Percentiles rank a stretch among this genome's conserved stretches.
Evolutionary conservation across 2,329 filamentous ascomycete species (phyloP).

Genomic region (Macrophomina pseudophaseolina): DNA sequence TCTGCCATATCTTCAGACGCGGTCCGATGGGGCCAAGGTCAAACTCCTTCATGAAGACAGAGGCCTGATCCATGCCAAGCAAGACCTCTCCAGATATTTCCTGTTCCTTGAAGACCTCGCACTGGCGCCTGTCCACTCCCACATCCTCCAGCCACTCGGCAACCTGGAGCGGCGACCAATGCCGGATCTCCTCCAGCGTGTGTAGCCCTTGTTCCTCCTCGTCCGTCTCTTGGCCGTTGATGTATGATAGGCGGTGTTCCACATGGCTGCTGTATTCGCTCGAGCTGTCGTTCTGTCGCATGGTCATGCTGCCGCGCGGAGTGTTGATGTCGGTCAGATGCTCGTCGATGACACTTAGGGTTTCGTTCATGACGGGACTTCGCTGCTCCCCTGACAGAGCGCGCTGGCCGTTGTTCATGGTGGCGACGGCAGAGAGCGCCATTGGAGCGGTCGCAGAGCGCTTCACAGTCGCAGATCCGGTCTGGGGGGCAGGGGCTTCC

Average conservation of each 20-base stretch:
- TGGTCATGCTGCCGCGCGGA: conserved; percentile 58
- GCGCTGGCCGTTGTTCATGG: conserved; percentile 23
- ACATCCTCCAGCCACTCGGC: conserved; percentile 85
- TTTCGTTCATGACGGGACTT: conserved; percentile 89
- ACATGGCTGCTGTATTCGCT: conserved; percentile 83
- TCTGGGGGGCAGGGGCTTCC: background rate
- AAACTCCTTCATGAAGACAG: conserved; percentile 93
- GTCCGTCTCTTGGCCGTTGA: conserved; percentile 92
- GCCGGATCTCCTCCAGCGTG: conserved; percentile 73
- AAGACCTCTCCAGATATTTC: conserved; percentile 95
- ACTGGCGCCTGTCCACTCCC: conserved; percentile 87
- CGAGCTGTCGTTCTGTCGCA: conserved; percentile 69
- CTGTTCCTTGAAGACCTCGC: conserved; percentile 92
- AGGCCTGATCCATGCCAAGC: conserved; percentile 92
- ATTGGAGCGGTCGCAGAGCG: conserved; percentile 20
- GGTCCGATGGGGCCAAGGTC: conserved; percentile 90
- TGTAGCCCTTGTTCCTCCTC: conserved; percentile 82
- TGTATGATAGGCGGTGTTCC: conserved; percentile 82
- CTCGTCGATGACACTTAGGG: conserved; percentile 93
- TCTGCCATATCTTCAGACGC: conserved; percentile 93
- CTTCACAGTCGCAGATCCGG: conserved; percentile 1
- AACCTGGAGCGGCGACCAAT: conserved; percentile 81
- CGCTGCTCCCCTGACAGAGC: conserved; percentile 47
- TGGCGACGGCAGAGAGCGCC: conserved; percentile 5
- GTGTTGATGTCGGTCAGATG: conserved; percentile 87